phyloP scores from a whole-genome alignment of 495 filamentous ascomycete genomes.

The Tuber aestivum region DNA sequence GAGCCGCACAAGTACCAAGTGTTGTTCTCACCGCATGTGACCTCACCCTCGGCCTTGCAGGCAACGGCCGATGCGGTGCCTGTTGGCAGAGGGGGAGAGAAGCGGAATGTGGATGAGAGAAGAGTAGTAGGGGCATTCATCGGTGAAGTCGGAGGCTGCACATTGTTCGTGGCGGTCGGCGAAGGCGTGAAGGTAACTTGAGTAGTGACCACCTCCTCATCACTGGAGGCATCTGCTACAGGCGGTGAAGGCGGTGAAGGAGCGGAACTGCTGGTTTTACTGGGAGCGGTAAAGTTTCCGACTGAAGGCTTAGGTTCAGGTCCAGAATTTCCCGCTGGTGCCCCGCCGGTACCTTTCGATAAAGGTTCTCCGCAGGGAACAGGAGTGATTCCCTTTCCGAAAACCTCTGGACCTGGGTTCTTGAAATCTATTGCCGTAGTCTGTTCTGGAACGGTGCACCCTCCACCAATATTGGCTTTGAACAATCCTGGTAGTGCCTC shows the following conservation, averaged over 20 bases:
- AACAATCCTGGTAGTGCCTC: conserved; percentile 67
- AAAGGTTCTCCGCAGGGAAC: background rate
- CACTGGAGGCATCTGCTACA: background rate
- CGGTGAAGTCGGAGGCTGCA: background rate
- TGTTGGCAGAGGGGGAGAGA: background rate
- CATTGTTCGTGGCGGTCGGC: background rate
- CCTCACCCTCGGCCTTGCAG: conserved; percentile 8
- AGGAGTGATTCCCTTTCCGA: background rate
- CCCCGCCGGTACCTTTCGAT: background rate
- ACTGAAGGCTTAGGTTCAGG: background rate
- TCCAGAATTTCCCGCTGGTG: background rate
- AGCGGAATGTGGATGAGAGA: background rate
- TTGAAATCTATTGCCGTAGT: conserved; percentile 15
- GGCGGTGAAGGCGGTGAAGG: background rate
- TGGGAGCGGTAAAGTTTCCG: background rate
- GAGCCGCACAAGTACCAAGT: conserved; percentile 28
- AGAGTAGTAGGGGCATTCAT: background rate
- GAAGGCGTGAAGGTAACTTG: background rate
- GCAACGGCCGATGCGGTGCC: background rate
- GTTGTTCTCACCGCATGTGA: conserved; percentile 7
- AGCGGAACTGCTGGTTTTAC: background rate
- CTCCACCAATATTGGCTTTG: conserved; percentile 59
- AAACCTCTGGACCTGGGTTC: conserved; percentile 4
- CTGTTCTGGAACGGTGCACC: conserved; percentile 11
- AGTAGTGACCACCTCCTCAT: background rate